Evolutionary conservation across 208 protist genomes (phyloP), one percentile per base, ranked within the genome.

Genomic region (Trypanosomatidae sp.): DNA sequence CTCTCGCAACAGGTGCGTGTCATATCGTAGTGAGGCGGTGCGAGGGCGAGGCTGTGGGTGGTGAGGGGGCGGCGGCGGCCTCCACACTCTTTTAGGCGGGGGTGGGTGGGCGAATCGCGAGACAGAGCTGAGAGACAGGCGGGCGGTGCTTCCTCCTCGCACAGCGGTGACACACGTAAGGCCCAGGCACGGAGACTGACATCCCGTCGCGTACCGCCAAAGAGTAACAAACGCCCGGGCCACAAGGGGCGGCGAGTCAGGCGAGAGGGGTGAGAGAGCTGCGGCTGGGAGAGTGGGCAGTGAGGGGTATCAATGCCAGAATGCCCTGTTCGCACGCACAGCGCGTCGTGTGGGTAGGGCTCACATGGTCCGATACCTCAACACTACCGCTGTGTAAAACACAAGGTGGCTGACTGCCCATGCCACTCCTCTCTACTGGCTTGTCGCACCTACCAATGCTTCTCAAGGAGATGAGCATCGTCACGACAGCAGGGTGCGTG

Each of bases 1-100:
- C 79, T 93, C 30, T 75, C 76, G 0, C 62, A 78, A 28, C 66
- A 66, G 22, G 77, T 89, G 52, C 84, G 77, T 0, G 74, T 92
- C 33, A 92, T 95, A 25, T 17, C 47, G 9, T 80, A 72, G 33
- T 10, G 22, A 28, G 60, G 13, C 30, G 50, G 22, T 19, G 22
- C 5, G 50, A 55, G 22, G 50, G 22, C 6, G 22, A 25, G 10
- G 2, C 5, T 25, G 50, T 55, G 50, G 7, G 22, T 28, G 36
- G 36, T 39, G 36, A 39, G 22, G 8, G 7, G 22, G 50, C 25
- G 50, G 50, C 22, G 10, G 22, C 50, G 49, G 25, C 19, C 12
- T 44, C 13, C 3, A 7, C 3, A 62, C 56, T 28, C 28, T 59
- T 59, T 59, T 36, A 13, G 8, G 8, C 22, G 25, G 55, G 25